phyloP scores from a whole-genome alignment of 1,284 basidiomycete species.

The Vanrija sp. region DNA sequence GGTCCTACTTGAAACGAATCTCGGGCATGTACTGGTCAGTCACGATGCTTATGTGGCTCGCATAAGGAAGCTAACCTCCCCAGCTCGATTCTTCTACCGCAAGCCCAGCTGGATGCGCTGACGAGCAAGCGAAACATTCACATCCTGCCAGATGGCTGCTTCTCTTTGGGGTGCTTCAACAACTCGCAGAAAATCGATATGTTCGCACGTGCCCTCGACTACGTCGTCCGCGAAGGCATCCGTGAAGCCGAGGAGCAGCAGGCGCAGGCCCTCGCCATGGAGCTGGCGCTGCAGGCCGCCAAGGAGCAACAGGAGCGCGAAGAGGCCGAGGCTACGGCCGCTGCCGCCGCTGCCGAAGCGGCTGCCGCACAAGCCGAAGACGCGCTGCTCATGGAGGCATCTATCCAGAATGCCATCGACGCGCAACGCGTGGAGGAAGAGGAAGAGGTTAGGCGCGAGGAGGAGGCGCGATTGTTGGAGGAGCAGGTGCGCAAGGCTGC shows the following conservation, averaged over 20 bases:
- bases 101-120: conserved; percentile 34
- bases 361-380: conserved; percentile 37
- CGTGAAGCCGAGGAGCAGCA: conserved; percentile 39
- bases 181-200: conserved; percentile 43
- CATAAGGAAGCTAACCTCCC: background rate
- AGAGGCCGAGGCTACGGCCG: conserved; percentile 35
- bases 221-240: conserved; percentile 39
- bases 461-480: conserved; percentile 33
- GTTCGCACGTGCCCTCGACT: conserved; percentile 41
- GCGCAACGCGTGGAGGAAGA: conserved; percentile 35
- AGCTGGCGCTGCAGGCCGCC: conserved; percentile 39
- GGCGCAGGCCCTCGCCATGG: conserved; percentile 34
- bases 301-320: conserved; percentile 36
- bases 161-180: conserved; percentile 46
- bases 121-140: conserved; percentile 41
- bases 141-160: conserved; percentile 42
- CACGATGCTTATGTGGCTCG: background rate
- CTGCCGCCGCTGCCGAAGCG: conserved; percentile 27
- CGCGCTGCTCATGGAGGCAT: conserved; percentile 38
- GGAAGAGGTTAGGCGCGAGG: conserved; percentile 34
- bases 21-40: conserved; percentile 46
- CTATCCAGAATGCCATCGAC: conserved; percentile 42
- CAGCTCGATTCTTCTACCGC: conserved; percentile 39
- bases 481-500: conserved; percentile 35
- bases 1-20: conserved; percentile 76